Evolutionary conservation across 306 rosid species (phyloP).

Genomic region (Castanospermum australe): DNA sequence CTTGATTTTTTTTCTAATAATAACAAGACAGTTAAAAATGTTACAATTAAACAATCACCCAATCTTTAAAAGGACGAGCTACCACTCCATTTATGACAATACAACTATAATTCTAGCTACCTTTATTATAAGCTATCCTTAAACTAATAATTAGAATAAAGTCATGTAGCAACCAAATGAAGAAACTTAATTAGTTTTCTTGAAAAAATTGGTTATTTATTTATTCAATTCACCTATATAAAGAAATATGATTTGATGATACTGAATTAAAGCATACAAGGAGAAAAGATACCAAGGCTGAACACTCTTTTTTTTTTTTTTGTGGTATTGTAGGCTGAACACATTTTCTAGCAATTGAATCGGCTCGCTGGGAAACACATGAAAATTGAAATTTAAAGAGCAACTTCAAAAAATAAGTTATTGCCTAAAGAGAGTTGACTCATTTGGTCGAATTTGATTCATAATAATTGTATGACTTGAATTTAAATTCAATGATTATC

Average conservation of each 20-base stretch:
- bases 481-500: too few relatives aligned
- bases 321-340: neutral
- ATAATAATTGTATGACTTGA: too few relatives aligned
- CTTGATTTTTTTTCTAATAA: neutral
- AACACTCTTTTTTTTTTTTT: too few relatives aligned
- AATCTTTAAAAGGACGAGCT: conserved; percentile 25
- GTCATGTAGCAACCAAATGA: neutral
- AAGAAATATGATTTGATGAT: neutral
- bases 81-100: conserved; percentile 29
- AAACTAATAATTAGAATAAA: conserved; percentile 14
- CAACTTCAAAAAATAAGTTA: too few relatives aligned
- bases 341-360: neutral
- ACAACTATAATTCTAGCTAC: conserved; percentile 13
- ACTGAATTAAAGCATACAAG: conserved; percentile 4
- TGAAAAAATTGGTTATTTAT: neutral
- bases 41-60: conserved; percentile 3
- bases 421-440: too few relatives aligned
- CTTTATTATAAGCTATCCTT: conserved; percentile 13
- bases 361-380: too few relatives aligned
- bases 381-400: too few relatives aligned
- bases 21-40: neutral
- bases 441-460: too few relatives aligned
- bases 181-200: neutral
- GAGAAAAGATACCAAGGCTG: neutral
- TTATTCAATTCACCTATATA: neutral